These are phyloP conservation scores for Posidonia australis DNA, from an alignment of 106 monocot species.

Conservation along the genomic window DNA sequence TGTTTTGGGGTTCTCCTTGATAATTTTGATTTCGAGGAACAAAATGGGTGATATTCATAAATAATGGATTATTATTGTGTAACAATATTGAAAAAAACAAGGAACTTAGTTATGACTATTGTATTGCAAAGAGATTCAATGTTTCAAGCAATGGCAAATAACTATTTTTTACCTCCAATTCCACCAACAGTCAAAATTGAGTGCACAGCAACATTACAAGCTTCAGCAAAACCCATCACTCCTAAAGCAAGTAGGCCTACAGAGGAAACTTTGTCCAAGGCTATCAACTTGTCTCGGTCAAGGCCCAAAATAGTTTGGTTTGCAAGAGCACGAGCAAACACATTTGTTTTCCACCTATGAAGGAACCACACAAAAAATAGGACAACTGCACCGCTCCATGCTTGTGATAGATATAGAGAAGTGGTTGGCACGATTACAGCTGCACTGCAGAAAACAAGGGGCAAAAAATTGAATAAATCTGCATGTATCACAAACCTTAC, in stretches of 20 bases:
- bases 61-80: too few relatives aligned
- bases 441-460: slow-evolving; percentile 42
- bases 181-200: slow-evolving; percentile 94
- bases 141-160: too few relatives aligned
- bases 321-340: slow-evolving; percentile 39
- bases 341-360: slow-evolving; percentile 78
- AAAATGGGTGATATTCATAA: too few relatives aligned
- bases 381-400: slow-evolving; percentile 70
- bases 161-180: slow-evolving; percentile 94
- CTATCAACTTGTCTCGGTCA: slow-evolving; percentile 61
- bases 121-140: too few relatives aligned
- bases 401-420: slow-evolving; percentile 57
- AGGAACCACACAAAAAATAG: slow-evolving; percentile 92
- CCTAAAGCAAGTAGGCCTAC: slow-evolving; percentile 61
- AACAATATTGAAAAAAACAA: too few relatives aligned
- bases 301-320: slow-evolving; percentile 25
- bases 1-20: too few relatives aligned
- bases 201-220: slow-evolving; percentile 75
- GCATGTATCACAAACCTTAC: too few relatives aligned
- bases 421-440: slow-evolving; percentile 52
- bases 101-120: too few relatives aligned
- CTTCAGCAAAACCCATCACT: slow-evolving; percentile 73
- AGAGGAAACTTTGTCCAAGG: slow-evolving; percentile 72
- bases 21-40: too few relatives aligned
- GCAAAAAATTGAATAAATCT: too few relatives aligned